These are phyloP conservation scores for Phycomyces nitens DNA, from an alignment of 192 early-diverging fungal species.

Conservation along the genomic window DNA sequence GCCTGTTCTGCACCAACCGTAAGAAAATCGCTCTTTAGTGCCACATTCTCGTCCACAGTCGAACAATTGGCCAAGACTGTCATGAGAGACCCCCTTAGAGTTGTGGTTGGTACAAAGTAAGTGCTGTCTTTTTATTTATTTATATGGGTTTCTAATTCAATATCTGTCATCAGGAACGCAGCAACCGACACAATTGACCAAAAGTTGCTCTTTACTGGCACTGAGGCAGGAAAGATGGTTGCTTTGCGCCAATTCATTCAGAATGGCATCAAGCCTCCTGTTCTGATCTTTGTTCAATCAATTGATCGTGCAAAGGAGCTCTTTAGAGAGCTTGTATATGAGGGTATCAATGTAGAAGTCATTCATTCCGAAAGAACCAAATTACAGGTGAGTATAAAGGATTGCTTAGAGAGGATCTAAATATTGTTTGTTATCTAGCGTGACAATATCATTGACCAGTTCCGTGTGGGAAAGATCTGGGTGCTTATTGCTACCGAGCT, in stretches of 20 bases:
- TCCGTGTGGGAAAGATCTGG: constrained; percentile 89
- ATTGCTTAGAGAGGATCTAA: not conserved
- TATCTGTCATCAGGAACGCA: constrained; percentile 59
- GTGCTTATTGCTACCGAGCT: constrained; percentile 95
- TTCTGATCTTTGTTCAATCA: constrained; percentile 94
- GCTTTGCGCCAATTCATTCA: constrained; percentile 87
- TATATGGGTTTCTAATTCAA: not conserved
- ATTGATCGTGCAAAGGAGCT: constrained; percentile 96
- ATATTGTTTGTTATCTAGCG: constrained; percentile 45
- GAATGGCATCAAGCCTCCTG: constrained; percentile 78
- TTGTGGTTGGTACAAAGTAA: constrained; percentile 84
- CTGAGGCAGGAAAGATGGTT: constrained; percentile 91
- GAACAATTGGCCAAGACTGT: constrained; percentile 89
- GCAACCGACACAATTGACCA: constrained; percentile 92
- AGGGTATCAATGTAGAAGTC: constrained; percentile 98
- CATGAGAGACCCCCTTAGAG: constrained; percentile 85
- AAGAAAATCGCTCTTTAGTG: constrained; percentile 87
- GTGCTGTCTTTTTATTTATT: not conserved
- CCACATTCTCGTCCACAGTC: constrained; percentile 88
- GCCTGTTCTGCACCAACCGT: constrained; percentile 73
- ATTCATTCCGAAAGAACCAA: constrained; percentile 95
- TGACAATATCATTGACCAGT: constrained; percentile 85
- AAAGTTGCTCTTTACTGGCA: constrained; percentile 84
- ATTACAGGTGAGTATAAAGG: constrained; percentile 54
- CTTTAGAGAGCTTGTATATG: constrained; percentile 93